Percentiles rank a stretch among this genome's conserved stretches.
Evolutionary conservation across 371 early-diverging fungal genomes (phyloP).

Genomic region (Circinella minor): DNA sequence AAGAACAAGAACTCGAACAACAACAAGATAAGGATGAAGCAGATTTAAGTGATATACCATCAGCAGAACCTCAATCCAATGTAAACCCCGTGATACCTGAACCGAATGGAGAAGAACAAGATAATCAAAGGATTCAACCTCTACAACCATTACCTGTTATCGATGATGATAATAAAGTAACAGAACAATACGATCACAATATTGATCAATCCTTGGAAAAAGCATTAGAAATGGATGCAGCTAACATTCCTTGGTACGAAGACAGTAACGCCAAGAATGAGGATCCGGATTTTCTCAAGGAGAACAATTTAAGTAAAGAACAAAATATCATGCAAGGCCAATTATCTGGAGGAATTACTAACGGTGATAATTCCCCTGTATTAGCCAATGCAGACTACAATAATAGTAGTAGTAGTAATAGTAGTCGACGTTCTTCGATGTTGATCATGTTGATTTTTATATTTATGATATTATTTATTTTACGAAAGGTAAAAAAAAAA

Average conservation of each 20-base stretch:
- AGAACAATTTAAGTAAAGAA: neutral
- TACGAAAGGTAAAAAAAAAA: conserved; percentile 2
- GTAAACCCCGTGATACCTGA: neutral
- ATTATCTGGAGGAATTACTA: neutral
- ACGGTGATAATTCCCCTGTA: neutral
- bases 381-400: neutral
- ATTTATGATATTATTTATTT: conserved; percentile 3
- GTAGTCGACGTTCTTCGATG: neutral
- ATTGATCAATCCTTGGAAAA: conserved; percentile 9
- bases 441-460: neutral
- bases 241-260: conserved; percentile 7
- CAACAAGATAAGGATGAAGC: neutral
- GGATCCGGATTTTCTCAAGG: conserved; percentile 4
- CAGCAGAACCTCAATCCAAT: neutral
- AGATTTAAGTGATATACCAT: neutral
- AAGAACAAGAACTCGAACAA: neutral
- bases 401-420: neutral
- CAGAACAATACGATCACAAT: conserved; percentile 3
- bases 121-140: neutral
- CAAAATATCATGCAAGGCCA: conserved; percentile 1
- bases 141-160: no score
- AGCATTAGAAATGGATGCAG: conserved; percentile 7
- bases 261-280: conserved; percentile 3
- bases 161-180: neutral
- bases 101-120: neutral